Base-by-base conservation (phyloP, 192 early-diverging fungal species). In the Cladochytrium replicatum region DNA sequence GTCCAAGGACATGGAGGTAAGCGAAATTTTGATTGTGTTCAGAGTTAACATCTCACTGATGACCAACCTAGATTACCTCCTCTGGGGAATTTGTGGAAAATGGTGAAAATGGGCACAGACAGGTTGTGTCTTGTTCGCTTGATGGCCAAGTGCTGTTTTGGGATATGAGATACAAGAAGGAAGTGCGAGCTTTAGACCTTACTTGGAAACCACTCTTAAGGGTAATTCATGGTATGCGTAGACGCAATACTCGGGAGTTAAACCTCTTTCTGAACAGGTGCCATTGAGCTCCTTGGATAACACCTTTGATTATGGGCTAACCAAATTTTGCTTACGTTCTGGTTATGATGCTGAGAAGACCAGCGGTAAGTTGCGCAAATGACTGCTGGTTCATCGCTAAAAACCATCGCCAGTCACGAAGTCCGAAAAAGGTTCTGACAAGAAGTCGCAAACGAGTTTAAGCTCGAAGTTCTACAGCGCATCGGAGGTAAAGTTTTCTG, bases 291-390 rank as follows among this genome's bases (percentile, higher is more conserved):
- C 77, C 13, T 58, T 79, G 58, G 78, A 81, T 48, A 75, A 76
- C 31, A 74, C 70, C 11, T 79, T 72, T 55, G 78, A 81, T 41
- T 81, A 81, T 43, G 68, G 75, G 6, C 28, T 81, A n/a, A 69
- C 68, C 0, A 72, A 70, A 53, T 47, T 77, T 13, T n/a, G n/a
- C n/a, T n/a, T n/a, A n/a, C n/a, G n/a, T n/a, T n/a, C n/a, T n/a
- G n/a, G n/a, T n/a, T n/a, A 17, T 13, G 34, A 13, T 13, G 13
- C 17, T 37, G 17, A 37, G 13, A 13, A 37, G 17, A 13, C 17
- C 17, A 37, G 34, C 13, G 17, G 17, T 13, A 37, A 37, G 17
- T 17, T 6, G 28, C 17, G 26, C 7, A 6, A 6, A 48, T 48
- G 44, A 48, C 17, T 28, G 29, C 50, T 17, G 57, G 41, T 29